Percentiles rank a stretch among this genome's conserved stretches.
phyloP scores from a whole-genome alignment of 208 protist genomes.

The Trichomonas vaginalis region DNA sequence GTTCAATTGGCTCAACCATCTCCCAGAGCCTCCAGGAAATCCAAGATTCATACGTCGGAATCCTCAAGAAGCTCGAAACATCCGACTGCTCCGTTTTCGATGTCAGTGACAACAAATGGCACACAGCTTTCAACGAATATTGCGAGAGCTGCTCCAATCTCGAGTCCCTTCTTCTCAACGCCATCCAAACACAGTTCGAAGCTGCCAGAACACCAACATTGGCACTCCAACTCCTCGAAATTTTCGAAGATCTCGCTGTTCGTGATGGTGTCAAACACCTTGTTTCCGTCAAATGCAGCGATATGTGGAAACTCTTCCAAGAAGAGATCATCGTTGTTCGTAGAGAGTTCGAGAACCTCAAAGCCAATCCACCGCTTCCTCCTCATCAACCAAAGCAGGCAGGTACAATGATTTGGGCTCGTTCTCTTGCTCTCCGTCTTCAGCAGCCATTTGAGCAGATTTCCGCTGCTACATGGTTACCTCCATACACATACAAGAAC shows the following conservation, averaged over 20 bases:
- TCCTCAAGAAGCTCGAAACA: neutral
- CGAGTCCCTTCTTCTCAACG: neutral
- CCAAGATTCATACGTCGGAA: neutral
- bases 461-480: neutral
- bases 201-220: neutral
- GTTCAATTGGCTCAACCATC: neutral
- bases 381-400: neutral
- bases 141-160: neutral
- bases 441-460: slow-evolving; percentile 3
- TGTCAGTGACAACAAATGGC: neutral
- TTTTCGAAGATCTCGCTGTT: neutral
- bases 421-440: neutral
- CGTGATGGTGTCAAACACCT: slow-evolving; percentile 5
- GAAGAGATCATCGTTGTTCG: neutral
- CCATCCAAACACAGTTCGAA: slow-evolving; percentile 1
- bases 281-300: neutral
- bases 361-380: neutral
- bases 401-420: neutral
- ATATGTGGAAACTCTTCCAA: neutral
- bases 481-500: slow-evolving; percentile 2
- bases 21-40: neutral
- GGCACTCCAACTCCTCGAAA: neutral
- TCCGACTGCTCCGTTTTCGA: neutral
- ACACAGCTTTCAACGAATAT: slow-evolving; percentile 3
- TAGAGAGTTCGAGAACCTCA: slow-evolving; percentile 1